Conservation (phyloP, 2,329 filamentous ascomycete genomes). For the Aspergillus tanneri region DNA sequence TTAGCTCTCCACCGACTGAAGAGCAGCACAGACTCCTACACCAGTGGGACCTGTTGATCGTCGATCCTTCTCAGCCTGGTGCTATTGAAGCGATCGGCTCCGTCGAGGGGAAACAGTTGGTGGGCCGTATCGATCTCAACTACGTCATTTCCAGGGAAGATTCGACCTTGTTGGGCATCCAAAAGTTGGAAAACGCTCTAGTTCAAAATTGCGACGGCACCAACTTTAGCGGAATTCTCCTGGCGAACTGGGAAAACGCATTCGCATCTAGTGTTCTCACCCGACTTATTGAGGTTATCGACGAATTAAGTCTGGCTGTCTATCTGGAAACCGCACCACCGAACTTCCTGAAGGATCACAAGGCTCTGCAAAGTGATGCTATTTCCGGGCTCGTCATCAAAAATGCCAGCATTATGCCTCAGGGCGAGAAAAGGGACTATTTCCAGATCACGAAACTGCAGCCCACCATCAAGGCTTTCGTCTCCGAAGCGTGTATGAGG, state of each 20-base stretch:
- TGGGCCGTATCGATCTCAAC: conserved; percentile 37
- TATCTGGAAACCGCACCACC: conserved; percentile 46
- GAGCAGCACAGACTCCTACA: conserved; percentile 38
- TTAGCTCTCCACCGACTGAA: conserved; percentile 32
- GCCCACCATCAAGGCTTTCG: conserved; percentile 46
- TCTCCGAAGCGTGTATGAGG: conserved; percentile 46
- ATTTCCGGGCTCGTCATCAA: conserved; percentile 42
- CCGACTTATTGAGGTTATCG: conserved; percentile 35
- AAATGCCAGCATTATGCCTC: conserved; percentile 43
- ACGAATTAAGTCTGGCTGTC: conserved; percentile 39
- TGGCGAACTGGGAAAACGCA: conserved; percentile 43
- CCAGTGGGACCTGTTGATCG: conserved; percentile 46
- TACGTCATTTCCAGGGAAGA: conserved; percentile 22
- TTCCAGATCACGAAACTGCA: conserved; percentile 45
- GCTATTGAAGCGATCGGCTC: conserved; percentile 35
- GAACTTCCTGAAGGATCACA: conserved; percentile 39
- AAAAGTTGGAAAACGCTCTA: conserved; percentile 32
- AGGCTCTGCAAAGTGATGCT: conserved; percentile 33
- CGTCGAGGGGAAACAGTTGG: conserved; percentile 19
- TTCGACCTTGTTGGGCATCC: conserved; percentile 26
- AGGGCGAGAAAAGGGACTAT: conserved; percentile 46
- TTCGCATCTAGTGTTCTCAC: conserved; percentile 31
- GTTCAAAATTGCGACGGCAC: conserved; percentile 26
- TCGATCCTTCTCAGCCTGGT: conserved; percentile 43
- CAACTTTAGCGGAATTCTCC: conserved; percentile 41